Conservation (phyloP, 192 early-diverging fungal species). For the Umbelopsis vinacea region DNA sequence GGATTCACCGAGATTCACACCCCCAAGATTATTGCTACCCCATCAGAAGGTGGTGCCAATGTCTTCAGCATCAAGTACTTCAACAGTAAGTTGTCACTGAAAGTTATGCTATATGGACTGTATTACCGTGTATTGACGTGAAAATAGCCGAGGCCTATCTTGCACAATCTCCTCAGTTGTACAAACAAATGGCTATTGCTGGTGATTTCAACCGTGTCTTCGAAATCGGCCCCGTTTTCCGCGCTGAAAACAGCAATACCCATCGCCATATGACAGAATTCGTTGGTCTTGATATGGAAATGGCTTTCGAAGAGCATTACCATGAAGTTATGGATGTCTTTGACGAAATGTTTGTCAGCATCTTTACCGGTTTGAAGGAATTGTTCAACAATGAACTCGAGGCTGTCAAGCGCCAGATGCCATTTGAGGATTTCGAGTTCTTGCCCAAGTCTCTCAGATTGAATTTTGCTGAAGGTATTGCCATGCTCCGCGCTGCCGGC, state of each 20-base stretch:
- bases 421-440: slow-evolving; percentile 89
- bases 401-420: slow-evolving; percentile 86
- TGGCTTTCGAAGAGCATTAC: slow-evolving; percentile 99
- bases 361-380: slow-evolving; percentile 88
- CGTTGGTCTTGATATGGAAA: slow-evolving; percentile 97
- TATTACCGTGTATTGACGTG: neutral
- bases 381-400: slow-evolving; percentile 85
- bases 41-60: slow-evolving; percentile 96
- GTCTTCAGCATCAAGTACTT: slow-evolving; percentile 99
- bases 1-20: slow-evolving; percentile 97
- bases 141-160: slow-evolving; percentile 75
- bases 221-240: slow-evolving; percentile 97
- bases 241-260: slow-evolving; percentile 97
- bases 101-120: neutral
- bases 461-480: slow-evolving; percentile 88
- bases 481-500: slow-evolving; percentile 86
- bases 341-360: slow-evolving; percentile 89
- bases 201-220: slow-evolving; percentile 98
- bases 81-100: slow-evolving; percentile 62
- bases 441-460: slow-evolving; percentile 82
- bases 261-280: slow-evolving; percentile 99
- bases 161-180: slow-evolving; percentile 98
- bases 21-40: slow-evolving; percentile 93
- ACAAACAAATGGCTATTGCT: slow-evolving; percentile 99
- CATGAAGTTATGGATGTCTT: slow-evolving; percentile 96